Percentiles rank a stretch among this genome's conserved stretches.
Conservation (phyloP, 2,329 filamentous ascomycete species). For the Diaporthe aspalathi region DNA sequence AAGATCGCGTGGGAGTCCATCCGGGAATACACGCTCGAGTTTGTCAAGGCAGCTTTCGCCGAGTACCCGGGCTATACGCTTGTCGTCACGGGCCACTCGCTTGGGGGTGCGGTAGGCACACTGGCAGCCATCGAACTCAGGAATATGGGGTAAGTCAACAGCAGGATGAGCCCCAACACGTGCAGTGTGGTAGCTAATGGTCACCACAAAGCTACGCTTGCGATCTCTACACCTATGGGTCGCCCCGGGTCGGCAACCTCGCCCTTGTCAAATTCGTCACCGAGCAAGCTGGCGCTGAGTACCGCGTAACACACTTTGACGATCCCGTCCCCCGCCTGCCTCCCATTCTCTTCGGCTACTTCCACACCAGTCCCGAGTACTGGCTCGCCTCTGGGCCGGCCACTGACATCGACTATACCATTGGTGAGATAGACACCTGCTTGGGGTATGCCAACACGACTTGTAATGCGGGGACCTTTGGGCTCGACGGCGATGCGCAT, state of each 20-base stretch:
- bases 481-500: slow-evolving; percentile 60
- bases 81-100: slow-evolving; percentile 74
- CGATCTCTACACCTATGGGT: slow-evolving; percentile 75
- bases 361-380: slow-evolving; percentile 77
- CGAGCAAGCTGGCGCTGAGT: slow-evolving; percentile 59
- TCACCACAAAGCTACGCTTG: slow-evolving; percentile 46
- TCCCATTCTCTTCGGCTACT: slow-evolving; percentile 67
- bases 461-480: slow-evolving; percentile 64
- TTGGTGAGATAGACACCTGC: slow-evolving; percentile 59
- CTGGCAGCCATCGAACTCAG: slow-evolving; percentile 69
- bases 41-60: slow-evolving; percentile 56
- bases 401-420: slow-evolving; percentile 50
- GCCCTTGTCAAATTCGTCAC: slow-evolving; percentile 66
- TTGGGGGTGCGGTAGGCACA: slow-evolving; percentile 73
- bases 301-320: slow-evolving; percentile 73
- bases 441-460: slow-evolving; percentile 57
- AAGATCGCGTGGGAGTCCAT: slow-evolving; percentile 68
- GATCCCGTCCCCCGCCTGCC: slow-evolving; percentile 78
- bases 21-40: slow-evolving; percentile 52
- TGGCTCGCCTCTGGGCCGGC: slow-evolving; percentile 61
- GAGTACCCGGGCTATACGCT: slow-evolving; percentile 64
- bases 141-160: slow-evolving; percentile 49
- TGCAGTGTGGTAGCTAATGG: neutral
- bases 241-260: slow-evolving; percentile 72
- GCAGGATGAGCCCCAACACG: neutral